Evolutionary conservation across 2,329 filamentous ascomycete species (phyloP), one percentile per base, ranked within the genome.

Genomic region (Colletotrichum lentis): DNA sequence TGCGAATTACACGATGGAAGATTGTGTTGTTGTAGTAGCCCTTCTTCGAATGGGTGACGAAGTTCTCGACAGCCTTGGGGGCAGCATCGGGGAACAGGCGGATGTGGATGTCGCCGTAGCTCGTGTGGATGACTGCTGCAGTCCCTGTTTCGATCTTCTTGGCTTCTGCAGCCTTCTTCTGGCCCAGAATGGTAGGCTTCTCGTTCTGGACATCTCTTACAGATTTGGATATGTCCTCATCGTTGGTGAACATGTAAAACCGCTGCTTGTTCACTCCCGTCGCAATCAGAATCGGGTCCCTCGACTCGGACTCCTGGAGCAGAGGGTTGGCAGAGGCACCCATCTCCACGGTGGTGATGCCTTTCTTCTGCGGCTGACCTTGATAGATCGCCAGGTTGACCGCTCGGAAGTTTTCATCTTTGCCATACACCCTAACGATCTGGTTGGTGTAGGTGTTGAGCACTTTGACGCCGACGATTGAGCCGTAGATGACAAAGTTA

Each of bases 231-330:
- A 96, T 86, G 27, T 93, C 91, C 44, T 90, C 87, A 46, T 97
- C 92, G 77, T 97, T 97, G 43, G 93, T 97, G 79, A 97, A 99
- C 89, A 98, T 94, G 85, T 97, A 99, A 81, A 99, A 99, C 47
- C 96, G 91, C 35, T 91, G 88, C 80, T 97, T 98, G 70, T 90
- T 91, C 53, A 92, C 90, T 0, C 90, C 95, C 0, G 96, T 98
- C 11, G 88, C 86, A 52, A 96, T 86, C 8, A 99, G 83, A 75
- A 98, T 95, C 0, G 96, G 94, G 76, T 99, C 96, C 69, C 94
- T 87, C 22, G 89, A 88, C 79, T 97, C 95, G 1, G 96, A 93
- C 82, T 97, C 94, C 75, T 96, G 92, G 2, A 99, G 86, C 1
- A 99, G 85, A 0, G 96, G 96, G 77, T 99, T 99, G 73, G 88